A percentile compares a stretch with the other conserved stretches of the same genome.
These are phyloP conservation scores for Meyerozyma elateridarum DNA, from an alignment of 1,139 yeast genomes.

Conservation along the genomic window DNA sequence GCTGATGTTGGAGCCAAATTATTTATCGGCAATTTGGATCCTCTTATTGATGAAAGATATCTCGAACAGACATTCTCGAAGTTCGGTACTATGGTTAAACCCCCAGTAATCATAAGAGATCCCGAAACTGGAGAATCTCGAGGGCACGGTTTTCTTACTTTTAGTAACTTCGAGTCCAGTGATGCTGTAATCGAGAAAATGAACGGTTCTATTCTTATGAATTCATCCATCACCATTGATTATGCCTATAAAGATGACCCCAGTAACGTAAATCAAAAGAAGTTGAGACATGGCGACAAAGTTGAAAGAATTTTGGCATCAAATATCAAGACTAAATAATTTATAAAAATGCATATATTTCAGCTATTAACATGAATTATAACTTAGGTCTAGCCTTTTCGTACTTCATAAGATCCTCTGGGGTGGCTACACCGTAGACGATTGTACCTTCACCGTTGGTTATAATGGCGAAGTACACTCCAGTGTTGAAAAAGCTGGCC, in stretches of 20 bases:
- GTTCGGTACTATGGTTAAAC: constrained; percentile 59
- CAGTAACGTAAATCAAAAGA: constrained; percentile 28
- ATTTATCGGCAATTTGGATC: constrained; percentile 69
- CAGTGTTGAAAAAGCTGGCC: constrained; percentile 46
- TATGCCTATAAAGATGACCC: constrained; percentile 72
- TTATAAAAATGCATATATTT: no score
- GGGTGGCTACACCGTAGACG: constrained; percentile 62
- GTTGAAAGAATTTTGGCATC: constrained; percentile 71
- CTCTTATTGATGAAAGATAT: constrained; percentile 59
- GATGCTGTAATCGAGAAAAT: constrained; percentile 70
- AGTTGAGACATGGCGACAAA: constrained; percentile 69
- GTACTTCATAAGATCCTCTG: constrained; percentile 53
- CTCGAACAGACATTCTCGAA: constrained; percentile 57
- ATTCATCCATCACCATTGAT: constrained; percentile 53
- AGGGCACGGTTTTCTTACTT: constrained; percentile 61
- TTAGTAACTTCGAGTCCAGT: constrained; percentile 59
- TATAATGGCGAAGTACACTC: constrained; percentile 54
- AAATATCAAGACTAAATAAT: constrained; percentile 46
- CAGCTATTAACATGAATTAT: constrained; percentile 13
- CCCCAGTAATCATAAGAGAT: constrained; percentile 54
- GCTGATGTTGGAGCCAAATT: constrained; percentile 71
- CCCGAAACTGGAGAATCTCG: constrained; percentile 46
- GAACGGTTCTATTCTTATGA: constrained; percentile 68
- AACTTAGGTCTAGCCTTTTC: constrained; percentile 50
- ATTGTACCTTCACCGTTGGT: constrained; percentile 52